Evolutionary conservation across 371 early-diverging fungal genomes (phyloP), one percentile per base, ranked within the genome.

Genomic region (Rhizopus stolonifer): DNA sequence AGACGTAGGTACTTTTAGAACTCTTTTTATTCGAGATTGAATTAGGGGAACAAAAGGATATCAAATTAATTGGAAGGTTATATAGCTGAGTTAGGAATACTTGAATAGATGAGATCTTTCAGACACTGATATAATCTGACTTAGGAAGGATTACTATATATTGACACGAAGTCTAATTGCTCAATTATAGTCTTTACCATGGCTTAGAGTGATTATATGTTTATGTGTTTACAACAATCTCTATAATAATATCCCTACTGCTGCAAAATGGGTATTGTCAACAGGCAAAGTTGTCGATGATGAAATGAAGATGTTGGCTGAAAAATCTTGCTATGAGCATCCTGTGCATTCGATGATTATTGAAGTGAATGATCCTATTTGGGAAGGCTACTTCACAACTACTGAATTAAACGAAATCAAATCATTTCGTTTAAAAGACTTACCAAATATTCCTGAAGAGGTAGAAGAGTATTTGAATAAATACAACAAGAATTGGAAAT

Each of bases 311-410:
- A 52, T 17, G 43, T 43, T 52, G 22, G 40, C 21, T 5, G 11
- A 47, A 26, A 11, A 25, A 17, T 47, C 46, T 29, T 23, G 11
- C 22, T 58, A 47, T 32, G 59, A 52, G 19, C 52, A 52, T 25
- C 52, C 49, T 15, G 49, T 43, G 6, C 43, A 48, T 9, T 48
- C 24, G 2, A 21, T 58, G 40, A 47, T 52, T 13, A 5, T 58
- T 38, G 59, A 52, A n/a, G 14, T 34, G 17, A 22, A 47, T 34
- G 59, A 58, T 38, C 22, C 34, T 33, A 34, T 58, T 14, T 58
- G 59, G 59, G 42, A 52, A 15, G 32, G 18, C 6, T 17, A 25
- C 17, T 52, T 52, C 15, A 48, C 52, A 1, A 7, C 10, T 5
- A 46, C 6, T n/a, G 49, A 58, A 34, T 26, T 46, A 25, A 42